These are phyloP conservation scores for Metrosideros polymorpha DNA, from an alignment of 441 rosid species.

Conservation along the genomic window DNA sequence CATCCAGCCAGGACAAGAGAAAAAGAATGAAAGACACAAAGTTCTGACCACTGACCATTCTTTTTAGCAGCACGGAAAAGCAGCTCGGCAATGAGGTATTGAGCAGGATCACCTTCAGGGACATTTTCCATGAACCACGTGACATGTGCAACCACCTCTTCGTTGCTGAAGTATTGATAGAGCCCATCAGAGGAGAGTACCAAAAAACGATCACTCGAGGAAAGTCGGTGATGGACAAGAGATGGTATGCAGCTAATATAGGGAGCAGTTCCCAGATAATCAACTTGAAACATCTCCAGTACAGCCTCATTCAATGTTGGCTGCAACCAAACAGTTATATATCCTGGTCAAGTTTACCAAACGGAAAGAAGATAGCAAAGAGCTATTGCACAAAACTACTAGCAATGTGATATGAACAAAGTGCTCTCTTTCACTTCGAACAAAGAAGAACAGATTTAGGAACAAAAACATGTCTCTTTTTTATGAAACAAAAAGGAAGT, in stretches of 20 bases:
- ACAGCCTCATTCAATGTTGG: conserved; percentile 80
- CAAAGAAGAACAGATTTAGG: background rate
- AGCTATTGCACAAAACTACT: background rate
- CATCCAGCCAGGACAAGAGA: background rate
- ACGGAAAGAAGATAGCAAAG: background rate
- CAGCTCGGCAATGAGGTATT: conserved; percentile 88
- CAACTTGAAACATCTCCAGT: conserved; percentile 63
- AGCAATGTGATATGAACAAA: background rate
- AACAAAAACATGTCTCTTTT: background rate
- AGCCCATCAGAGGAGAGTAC: conserved; percentile 91
- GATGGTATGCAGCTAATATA: conserved; percentile 79
- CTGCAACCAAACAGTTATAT: conserved; percentile 32
- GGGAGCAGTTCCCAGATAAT: conserved; percentile 68
- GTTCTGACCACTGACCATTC: conserved; percentile 48
- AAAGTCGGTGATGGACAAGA: conserved; percentile 70
- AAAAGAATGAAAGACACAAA: background rate
- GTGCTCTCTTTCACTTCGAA: background rate
- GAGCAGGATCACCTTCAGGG: conserved; percentile 97
- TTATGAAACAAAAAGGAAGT: background rate
- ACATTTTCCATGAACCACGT: conserved; percentile 96
- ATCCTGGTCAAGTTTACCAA: background rate
- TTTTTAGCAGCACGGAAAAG: conserved; percentile 92
- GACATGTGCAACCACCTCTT: conserved; percentile 92
- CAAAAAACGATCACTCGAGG: conserved; percentile 78
- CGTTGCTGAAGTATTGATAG: conserved; percentile 91